Conservation (phyloP, 225 moss, liverwort and hornwort species). For the Climacium dendroides region DNA sequence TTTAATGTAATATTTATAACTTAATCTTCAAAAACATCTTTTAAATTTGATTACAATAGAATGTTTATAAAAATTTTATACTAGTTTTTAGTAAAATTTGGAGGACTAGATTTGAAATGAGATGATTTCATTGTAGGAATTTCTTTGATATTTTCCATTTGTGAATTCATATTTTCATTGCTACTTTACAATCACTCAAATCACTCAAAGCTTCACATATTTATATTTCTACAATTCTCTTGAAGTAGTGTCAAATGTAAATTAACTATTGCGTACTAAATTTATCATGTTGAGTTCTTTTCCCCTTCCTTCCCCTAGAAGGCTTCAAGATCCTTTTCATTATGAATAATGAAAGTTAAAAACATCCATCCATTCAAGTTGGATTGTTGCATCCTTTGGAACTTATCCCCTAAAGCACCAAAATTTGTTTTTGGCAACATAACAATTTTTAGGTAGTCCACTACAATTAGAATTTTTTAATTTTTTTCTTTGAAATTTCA, state of each 20-base stretch:
- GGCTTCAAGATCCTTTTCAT: background rate
- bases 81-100: background rate
- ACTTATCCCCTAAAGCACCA: too few relatives aligned
- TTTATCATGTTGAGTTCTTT: background rate
- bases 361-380: background rate
- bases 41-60: background rate
- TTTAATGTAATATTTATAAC: background rate
- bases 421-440: too few relatives aligned
- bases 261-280: background rate
- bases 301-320: too few relatives aligned
- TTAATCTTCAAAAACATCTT: rapidly evolving
- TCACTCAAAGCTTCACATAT: background rate
- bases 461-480: too few relatives aligned
- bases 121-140: background rate
- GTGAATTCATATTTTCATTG: background rate
- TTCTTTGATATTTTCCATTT: background rate
- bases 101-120: background rate
- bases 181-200: background rate
- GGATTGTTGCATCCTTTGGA: background rate
- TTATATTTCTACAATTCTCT: background rate
- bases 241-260: background rate
- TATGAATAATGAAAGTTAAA: background rate
- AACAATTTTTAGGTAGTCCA: too few relatives aligned
- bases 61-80: background rate
- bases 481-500: too few relatives aligned